Percentiles rank a stretch among this genome's conserved stretches.
Evolutionary conservation across 2,329 filamentous ascomycete genomes (phyloP).

Genomic region (Fusarium sp.): DNA sequence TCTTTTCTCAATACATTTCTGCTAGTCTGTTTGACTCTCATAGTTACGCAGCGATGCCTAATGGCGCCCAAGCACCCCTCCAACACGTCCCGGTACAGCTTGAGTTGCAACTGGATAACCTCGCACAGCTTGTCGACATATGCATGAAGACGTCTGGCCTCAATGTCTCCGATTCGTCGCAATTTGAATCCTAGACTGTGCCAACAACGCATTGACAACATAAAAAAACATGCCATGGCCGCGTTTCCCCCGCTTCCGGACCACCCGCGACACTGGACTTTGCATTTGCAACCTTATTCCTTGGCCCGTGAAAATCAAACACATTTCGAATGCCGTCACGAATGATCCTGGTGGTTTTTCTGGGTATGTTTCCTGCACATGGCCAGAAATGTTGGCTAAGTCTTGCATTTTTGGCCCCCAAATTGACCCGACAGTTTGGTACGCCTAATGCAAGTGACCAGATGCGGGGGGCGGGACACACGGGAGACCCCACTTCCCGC

Average conservation of each 20-base stretch:
- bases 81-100: neutral
- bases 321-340: neutral
- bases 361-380: constrained; percentile 18
- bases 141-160: constrained; percentile 2
- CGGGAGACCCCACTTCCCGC: constrained; percentile 19
- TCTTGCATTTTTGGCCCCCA: constrained; percentile 19
- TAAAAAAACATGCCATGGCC: neutral
- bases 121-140: neutral
- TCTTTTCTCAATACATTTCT: neutral
- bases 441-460: constrained; percentile 17
- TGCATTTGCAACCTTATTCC: neutral
- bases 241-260: neutral
- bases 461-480: constrained; percentile 7
- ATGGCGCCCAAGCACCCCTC: neutral
- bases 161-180: constrained; percentile 10
- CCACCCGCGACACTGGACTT: neutral
- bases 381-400: constrained; percentile 14
- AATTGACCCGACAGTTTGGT: constrained; percentile 17
- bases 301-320: constrained; percentile 26
- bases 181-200: neutral
- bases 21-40: too few relatives aligned
- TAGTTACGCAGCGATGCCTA: neutral
- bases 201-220: neutral
- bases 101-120: neutral
- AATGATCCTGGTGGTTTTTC: neutral